Evolutionary conservation across 208 protist species (phyloP), one percentile per base, ranked within the genome.

Genomic region (Herpetomonas tarakana): DNA sequence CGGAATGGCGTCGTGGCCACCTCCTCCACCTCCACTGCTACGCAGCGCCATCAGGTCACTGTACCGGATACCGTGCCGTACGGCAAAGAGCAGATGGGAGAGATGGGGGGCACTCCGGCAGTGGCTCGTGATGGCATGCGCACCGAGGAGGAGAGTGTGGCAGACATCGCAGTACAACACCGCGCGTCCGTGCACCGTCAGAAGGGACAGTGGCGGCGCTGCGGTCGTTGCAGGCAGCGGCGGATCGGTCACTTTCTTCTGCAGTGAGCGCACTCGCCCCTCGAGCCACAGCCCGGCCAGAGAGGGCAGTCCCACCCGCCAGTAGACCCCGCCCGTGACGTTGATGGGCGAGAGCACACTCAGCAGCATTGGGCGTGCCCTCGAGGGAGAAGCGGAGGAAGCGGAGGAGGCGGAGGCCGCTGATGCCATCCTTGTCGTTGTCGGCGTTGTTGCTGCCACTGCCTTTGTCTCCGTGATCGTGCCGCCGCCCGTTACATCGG

Each of bases 91-190:
- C 21, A 92, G 74, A 30, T 83, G 85, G 3, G 58, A 61, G 1
- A 92, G 68, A 54, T 92, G 85, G 4, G 46, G 24, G 26, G 46
- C n/a, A 6, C 58, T 54, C 29, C 70, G 70, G 66, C 70, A 85
- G 62, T 92, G 85, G 18, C 73, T 28, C 3, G 39, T 30, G 22
- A 83, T 63, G 9, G 28, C 22, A 11, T 6, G 41, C 2, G 35
- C 51, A 16, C 30, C 54, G 1, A 58, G 11, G 56, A 57, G 86
- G 0, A 76, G 38, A 21, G 41, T 62, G 39, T 85, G 72, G 54
- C 85, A 92, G n/a, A 87, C 62, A 0, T 56, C 53, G 45, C 85
- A 92, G 65, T 86, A 83, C 59, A 62, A 19, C 3, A 47, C 27
- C 16, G 50, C 21, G 28, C 53, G 21, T n/a, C 59, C 16, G 28